These are phyloP conservation scores for Cordyceps cateniannulata DNA, from an alignment of 2,329 filamentous ascomycete genomes.

Conservation along the genomic window DNA sequence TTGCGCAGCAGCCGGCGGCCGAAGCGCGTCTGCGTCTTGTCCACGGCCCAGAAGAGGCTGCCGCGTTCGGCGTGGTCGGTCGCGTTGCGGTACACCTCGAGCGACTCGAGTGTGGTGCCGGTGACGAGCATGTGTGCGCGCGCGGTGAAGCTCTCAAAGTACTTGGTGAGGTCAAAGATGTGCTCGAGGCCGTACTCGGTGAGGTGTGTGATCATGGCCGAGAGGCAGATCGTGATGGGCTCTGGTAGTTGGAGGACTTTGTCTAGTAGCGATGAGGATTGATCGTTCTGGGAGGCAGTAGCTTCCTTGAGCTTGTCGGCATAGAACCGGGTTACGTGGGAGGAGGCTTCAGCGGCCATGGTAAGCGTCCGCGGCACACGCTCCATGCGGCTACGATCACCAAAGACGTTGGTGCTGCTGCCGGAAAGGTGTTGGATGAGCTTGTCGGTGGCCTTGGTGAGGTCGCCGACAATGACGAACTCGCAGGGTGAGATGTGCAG, in stretches of 20 bases:
- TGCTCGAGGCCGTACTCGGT: slow-evolving; percentile 90
- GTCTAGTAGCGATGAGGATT: slow-evolving; percentile 64
- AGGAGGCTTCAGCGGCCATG: slow-evolving; percentile 76
- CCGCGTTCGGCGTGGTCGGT: slow-evolving; percentile 81
- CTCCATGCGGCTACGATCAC: slow-evolving; percentile 83
- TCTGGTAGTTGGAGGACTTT: slow-evolving; percentile 82
- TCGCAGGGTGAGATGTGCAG: slow-evolving; percentile 95
- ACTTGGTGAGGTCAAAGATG: slow-evolving; percentile 92
- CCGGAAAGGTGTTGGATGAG: slow-evolving; percentile 84
- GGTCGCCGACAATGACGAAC: slow-evolving; percentile 83
- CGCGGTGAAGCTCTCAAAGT: slow-evolving; percentile 93
- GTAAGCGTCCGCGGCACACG: slow-evolving; percentile 69
- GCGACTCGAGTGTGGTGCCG: slow-evolving; percentile 85
- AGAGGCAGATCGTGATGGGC: slow-evolving; percentile 82
- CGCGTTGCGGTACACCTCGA: slow-evolving; percentile 93
- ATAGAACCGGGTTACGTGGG: slow-evolving; percentile 89
- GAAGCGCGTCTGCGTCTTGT: slow-evolving; percentile 86
- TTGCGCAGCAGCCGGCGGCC: slow-evolving; percentile 83
- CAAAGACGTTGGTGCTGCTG: slow-evolving; percentile 85
- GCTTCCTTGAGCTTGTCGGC: slow-evolving; percentile 70
- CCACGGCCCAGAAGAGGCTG: slow-evolving; percentile 90
- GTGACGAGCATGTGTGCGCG: slow-evolving; percentile 94
- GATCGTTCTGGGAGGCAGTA: slow-evolving; percentile 44
- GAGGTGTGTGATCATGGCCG: slow-evolving; percentile 91
- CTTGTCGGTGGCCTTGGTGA: slow-evolving; percentile 89